Evolutionary conservation across 2,329 filamentous ascomycete species (phyloP).

Genomic region (Davidsoniella neocaledoniae): DNA sequence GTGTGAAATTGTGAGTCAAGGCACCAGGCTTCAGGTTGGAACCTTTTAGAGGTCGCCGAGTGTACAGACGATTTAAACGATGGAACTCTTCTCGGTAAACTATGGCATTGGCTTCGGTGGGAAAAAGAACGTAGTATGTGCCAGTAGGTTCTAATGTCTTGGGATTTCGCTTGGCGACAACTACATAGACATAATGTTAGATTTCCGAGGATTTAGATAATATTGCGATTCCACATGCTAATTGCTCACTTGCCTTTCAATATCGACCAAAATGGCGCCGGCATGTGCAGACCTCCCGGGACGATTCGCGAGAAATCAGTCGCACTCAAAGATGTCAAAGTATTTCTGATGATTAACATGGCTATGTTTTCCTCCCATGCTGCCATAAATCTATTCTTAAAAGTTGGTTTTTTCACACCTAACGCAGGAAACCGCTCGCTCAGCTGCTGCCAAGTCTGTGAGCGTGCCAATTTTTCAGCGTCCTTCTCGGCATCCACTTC

Average conservation of each 20-base stretch:
- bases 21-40: neutral
- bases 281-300: constrained; percentile 44
- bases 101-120: constrained; percentile 37
- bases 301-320: constrained; percentile 56
- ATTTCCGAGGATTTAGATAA: neutral
- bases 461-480: neutral
- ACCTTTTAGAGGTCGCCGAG: constrained; percentile 26
- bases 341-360: constrained; percentile 40
- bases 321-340: constrained; percentile 41
- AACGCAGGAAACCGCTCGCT: constrained; percentile 2
- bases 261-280: constrained; percentile 50
- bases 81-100: constrained; percentile 34
- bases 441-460: constrained; percentile 2
- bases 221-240: neutral
- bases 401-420: neutral
- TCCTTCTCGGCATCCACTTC: neutral
- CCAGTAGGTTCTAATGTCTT: constrained; percentile 45
- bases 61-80: constrained; percentile 20
- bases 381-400: constrained; percentile 7
- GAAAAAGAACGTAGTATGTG: constrained; percentile 55
- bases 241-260: constrained; percentile 28
- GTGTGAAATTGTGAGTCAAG: constrained; percentile 12
- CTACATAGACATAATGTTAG: constrained; percentile 18
- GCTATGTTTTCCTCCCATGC: constrained; percentile 12
- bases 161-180: constrained; percentile 48